phyloP scores from a whole-genome alignment of 176 grass and related monocot genomes.

The bread wheat (Triticum aestivum) region DNA sequence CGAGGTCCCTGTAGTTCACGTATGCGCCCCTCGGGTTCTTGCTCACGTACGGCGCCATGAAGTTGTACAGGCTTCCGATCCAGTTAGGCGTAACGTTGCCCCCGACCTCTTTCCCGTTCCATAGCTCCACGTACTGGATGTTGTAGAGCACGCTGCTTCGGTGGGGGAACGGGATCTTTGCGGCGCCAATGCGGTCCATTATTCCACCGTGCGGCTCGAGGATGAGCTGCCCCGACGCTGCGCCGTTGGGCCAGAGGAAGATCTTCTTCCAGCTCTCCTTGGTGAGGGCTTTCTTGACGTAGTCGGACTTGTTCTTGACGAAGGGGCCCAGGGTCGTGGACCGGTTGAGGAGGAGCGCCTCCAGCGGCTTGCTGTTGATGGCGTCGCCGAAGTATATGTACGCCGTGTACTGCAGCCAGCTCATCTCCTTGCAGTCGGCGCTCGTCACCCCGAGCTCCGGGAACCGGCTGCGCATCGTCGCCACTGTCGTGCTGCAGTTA shows the following conservation, averaged over 20 bases:
- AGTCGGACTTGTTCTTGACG: neutral
- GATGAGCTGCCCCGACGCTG: neutral
- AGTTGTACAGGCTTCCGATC: neutral
- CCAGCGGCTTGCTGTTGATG: neutral
- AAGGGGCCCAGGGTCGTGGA: neutral
- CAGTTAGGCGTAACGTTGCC: neutral
- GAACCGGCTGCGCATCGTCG: neutral
- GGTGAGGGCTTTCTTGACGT: neutral
- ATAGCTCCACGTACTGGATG: neutral
- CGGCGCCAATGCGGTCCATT: neutral
- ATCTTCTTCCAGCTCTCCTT: neutral
- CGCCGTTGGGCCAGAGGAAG: neutral
- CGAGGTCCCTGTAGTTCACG: neutral
- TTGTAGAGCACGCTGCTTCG: neutral
- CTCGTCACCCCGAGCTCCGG: neutral
- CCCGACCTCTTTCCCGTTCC: neutral
- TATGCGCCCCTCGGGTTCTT: neutral
- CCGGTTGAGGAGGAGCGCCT: neutral
- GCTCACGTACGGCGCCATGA: neutral
- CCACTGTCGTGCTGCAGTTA: neutral
- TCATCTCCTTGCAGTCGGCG: neutral
- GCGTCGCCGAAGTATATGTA: constrained; percentile 21
- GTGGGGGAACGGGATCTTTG: neutral
- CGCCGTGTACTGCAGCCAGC: constrained; percentile 1
- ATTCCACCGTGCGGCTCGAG: neutral